Percentiles rank a stretch among this genome's conserved stretches.
Conservation (phyloP, 495 filamentous ascomycete species). For the Rhizodiscina lignyota region DNA sequence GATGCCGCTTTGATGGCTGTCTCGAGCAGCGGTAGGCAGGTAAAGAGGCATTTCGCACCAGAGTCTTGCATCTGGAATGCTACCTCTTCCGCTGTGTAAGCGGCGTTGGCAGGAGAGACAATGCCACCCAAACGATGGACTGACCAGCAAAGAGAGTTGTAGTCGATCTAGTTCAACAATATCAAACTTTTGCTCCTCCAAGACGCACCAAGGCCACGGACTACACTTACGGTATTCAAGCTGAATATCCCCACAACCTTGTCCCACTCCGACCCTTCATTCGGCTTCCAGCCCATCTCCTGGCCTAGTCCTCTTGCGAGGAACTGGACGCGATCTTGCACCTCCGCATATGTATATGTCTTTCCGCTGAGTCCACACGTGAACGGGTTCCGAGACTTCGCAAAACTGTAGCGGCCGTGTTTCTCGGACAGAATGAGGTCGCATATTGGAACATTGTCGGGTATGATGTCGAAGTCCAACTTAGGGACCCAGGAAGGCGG, state of each 20-base stretch:
- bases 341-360: slow-evolving; percentile 48
- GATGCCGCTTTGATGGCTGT: slow-evolving; percentile 54
- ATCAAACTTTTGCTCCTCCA: background rate
- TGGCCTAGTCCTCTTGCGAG: slow-evolving; percentile 57
- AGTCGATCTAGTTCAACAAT: slow-evolving; percentile 48
- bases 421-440: slow-evolving; percentile 68
- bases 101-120: slow-evolving; percentile 65
- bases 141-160: slow-evolving; percentile 57
- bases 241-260: slow-evolving; percentile 66
- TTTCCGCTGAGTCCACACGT: slow-evolving; percentile 67
- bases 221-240: slow-evolving; percentile 53
- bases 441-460: slow-evolving; percentile 58
- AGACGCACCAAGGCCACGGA: background rate
- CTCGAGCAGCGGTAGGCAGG: slow-evolving; percentile 57
- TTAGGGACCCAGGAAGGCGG: slow-evolving; percentile 51
- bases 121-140: slow-evolving; percentile 63
- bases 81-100: slow-evolving; percentile 59
- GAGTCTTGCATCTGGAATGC: slow-evolving; percentile 67
- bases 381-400: slow-evolving; percentile 52
- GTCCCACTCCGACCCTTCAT: slow-evolving; percentile 68
- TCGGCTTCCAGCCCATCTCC: slow-evolving; percentile 58
- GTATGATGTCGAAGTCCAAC: slow-evolving; percentile 49
- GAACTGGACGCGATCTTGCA: slow-evolving; percentile 48
- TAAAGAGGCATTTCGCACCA: slow-evolving; percentile 60
- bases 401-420: slow-evolving; percentile 49